Conservation (phyloP, 768 basidiomycete species). For the Hortiboletus flavorubellus region DNA sequence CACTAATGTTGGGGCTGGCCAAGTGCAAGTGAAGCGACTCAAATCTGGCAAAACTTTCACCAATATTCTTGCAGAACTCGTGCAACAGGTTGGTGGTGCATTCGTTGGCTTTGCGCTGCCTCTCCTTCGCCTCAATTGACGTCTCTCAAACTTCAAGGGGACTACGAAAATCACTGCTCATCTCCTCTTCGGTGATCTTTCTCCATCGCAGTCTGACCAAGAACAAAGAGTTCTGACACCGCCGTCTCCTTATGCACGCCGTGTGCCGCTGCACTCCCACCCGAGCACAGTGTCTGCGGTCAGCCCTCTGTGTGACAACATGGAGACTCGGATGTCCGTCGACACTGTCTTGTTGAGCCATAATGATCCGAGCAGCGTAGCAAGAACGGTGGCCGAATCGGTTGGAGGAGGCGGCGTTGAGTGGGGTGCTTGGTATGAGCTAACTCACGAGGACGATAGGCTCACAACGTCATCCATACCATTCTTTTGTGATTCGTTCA, state of each 20-base stretch:
- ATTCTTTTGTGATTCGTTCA: slow-evolving; percentile 55
- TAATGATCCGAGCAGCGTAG: slow-evolving; percentile 37
- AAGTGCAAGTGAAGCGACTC: slow-evolving; percentile 46
- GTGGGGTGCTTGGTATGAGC: slow-evolving; percentile 53
- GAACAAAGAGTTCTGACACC: slow-evolving; percentile 35
- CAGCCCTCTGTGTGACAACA: slow-evolving; percentile 35
- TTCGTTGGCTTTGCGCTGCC: neutral
- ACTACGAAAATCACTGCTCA: slow-evolving; percentile 48
- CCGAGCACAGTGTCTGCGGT: slow-evolving; percentile 40
- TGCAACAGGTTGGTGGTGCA: slow-evolving; percentile 47
- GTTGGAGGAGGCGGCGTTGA: slow-evolving; percentile 53
- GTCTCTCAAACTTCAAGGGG: slow-evolving; percentile 32
- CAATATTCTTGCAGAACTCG: slow-evolving; percentile 54
- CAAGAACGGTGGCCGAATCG: slow-evolving; percentile 36
- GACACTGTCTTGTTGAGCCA: slow-evolving; percentile 41
- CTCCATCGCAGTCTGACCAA: slow-evolving; percentile 25
- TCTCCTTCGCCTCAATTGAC: neutral
- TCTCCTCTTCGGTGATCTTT: slow-evolving; percentile 52
- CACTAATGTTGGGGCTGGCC: slow-evolving; percentile 39
- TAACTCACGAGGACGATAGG: slow-evolving; percentile 44
- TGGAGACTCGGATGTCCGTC: slow-evolving; percentile 34
- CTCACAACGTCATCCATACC: slow-evolving; percentile 49
- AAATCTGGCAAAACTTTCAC: slow-evolving; percentile 52
- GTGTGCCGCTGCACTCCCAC: slow-evolving; percentile 53
- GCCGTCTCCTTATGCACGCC: slow-evolving; percentile 56